Conservation (phyloP, 768 basidiomycete genomes). For the Termitomyces sp. region DNA sequence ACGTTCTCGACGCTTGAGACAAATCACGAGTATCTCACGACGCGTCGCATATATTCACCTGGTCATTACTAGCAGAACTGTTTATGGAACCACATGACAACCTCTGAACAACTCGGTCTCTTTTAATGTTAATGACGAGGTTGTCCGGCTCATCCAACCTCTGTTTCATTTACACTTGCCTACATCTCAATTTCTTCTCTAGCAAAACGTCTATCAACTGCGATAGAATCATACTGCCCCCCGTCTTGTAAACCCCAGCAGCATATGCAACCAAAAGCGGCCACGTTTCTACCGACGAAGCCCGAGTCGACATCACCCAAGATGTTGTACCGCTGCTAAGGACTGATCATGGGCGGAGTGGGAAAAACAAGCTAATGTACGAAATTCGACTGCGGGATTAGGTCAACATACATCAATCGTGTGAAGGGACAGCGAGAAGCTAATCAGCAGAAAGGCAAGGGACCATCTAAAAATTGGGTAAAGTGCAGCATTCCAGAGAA, state of each 20-base stretch:
- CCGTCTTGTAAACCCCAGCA: no score
- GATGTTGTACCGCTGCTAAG: not conserved
- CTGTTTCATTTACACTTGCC: no score
- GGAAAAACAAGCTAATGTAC: not conserved
- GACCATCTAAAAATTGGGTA: not conserved
- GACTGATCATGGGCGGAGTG: not conserved
- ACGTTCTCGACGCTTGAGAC: slow-evolving; percentile 15
- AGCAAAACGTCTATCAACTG: no score
- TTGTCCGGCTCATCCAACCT: no score
- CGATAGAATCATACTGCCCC: no score
- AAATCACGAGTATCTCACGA: slow-evolving; percentile 17
- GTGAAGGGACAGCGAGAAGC: not conserved
- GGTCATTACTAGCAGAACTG: not conserved
- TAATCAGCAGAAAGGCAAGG: no score
- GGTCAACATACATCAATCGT: not conserved
- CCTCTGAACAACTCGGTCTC: not conserved
- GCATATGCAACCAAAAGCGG: not conserved
- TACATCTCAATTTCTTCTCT: no score
- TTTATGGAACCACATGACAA: not conserved
- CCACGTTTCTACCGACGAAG: not conserved
- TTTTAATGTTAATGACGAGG: no score
- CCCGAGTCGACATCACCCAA: not conserved
- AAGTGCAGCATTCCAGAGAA: not conserved
- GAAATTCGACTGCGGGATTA: not conserved
- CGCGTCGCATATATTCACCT: not conserved